These are phyloP conservation scores for Teratosphaeria nubilosa DNA, from an alignment of 2,329 filamentous ascomycete genomes.

Conservation along the genomic window DNA sequence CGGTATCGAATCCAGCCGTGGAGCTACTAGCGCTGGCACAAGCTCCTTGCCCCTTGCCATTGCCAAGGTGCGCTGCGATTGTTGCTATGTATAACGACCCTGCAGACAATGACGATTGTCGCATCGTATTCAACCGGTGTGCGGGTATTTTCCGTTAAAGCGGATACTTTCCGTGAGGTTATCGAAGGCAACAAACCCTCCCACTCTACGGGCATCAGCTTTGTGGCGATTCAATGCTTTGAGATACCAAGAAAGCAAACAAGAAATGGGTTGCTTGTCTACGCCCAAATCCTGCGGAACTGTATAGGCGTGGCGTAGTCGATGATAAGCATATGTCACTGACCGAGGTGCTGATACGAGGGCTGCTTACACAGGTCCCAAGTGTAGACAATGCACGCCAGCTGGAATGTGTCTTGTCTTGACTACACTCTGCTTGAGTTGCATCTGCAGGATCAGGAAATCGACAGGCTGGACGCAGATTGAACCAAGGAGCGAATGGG, in stretches of 20 bases:
- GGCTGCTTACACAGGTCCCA: background rate
- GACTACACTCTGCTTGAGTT: background rate
- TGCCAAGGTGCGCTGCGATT: too few relatives aligned
- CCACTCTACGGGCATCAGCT: too few relatives aligned
- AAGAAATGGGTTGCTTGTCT: background rate
- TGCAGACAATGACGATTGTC: too few relatives aligned
- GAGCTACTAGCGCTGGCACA: background rate
- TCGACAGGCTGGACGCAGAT: background rate
- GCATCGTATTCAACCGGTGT: too few relatives aligned
- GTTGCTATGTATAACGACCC: too few relatives aligned
- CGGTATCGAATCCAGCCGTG: conserved; percentile 26
- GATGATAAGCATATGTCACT: background rate
- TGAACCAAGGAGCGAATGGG: background rate
- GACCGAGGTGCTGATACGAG: background rate
- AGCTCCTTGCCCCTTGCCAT: too few relatives aligned
- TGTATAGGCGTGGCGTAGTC: background rate
- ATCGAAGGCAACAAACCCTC: too few relatives aligned
- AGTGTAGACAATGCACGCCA: background rate
- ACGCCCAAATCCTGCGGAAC: background rate
- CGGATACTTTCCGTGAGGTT: too few relatives aligned
- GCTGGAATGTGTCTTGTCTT: background rate
- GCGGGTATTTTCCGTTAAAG: too few relatives aligned
- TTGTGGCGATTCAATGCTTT: background rate
- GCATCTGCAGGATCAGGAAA: background rate
- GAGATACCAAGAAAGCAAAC: background rate